phyloP scores from a whole-genome alignment of 2,329 filamentous ascomycete species.

The Exutisphaerella laricina region DNA sequence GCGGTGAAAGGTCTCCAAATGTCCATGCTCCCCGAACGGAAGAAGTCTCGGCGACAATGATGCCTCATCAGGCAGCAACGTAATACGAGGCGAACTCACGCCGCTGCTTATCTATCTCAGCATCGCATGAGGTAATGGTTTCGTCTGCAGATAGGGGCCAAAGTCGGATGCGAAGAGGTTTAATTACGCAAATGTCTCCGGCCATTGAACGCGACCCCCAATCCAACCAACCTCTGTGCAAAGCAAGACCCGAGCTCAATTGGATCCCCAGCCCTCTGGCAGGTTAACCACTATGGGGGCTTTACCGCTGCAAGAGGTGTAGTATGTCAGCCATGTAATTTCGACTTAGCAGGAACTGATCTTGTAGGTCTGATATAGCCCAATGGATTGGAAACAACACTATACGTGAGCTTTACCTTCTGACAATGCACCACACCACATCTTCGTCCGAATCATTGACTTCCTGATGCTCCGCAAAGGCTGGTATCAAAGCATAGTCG shows the following conservation, averaged over 20 bases:
- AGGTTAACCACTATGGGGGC: constrained; percentile 19
- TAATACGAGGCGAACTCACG: not conserved
- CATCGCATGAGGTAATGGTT: no score
- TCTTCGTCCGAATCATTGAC: constrained; percentile 61
- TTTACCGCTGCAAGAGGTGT: constrained; percentile 11
- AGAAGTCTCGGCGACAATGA: not conserved
- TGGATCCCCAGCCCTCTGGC: constrained; percentile 17
- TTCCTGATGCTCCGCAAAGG: constrained; percentile 65
- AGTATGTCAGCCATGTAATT: no score
- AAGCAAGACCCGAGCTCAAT: no score
- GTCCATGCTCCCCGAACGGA: constrained; percentile 9
- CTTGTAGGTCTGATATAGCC: no score
- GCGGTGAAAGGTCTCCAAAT: constrained; percentile 16
- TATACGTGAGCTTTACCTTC: constrained; percentile 44
- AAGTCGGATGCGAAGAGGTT: no score
- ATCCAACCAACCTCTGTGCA: no score
- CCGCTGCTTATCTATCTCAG: no score
- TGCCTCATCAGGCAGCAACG: not conserved
- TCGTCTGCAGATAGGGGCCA: no score
- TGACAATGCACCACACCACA: constrained; percentile 60
- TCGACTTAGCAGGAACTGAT: no score
- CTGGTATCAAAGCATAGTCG: constrained; percentile 65
- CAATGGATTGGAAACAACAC: not conserved
- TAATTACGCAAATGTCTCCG: no score
- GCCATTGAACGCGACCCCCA: no score